Conservation (phyloP, 345 rosid species). For the Aquilaria yunnanensis region DNA sequence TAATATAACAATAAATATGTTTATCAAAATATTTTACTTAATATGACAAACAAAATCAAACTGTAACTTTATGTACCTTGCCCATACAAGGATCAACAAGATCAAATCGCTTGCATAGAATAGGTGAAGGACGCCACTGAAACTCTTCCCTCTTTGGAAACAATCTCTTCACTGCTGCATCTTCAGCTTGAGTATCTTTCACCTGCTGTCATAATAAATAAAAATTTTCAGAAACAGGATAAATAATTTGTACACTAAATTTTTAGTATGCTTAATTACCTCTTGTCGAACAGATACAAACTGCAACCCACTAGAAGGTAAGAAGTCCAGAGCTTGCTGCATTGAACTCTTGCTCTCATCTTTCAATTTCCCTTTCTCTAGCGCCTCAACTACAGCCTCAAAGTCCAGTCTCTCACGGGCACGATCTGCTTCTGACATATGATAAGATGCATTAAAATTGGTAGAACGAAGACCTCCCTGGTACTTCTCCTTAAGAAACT, state of each 20-base stretch:
- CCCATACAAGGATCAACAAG: conserved; percentile 93
- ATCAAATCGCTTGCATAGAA: conserved; percentile 97
- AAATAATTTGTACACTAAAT: conserved; percentile 13
- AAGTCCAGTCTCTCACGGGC: conserved; percentile 94
- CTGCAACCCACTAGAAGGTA: conserved; percentile 55
- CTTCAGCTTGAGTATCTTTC: conserved; percentile 43
- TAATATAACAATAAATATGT: too few relatives aligned
- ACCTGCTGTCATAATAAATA: conserved; percentile 38
- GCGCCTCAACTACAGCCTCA: conserved; percentile 93
- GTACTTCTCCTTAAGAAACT: conserved; percentile 84
- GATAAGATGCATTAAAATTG: conserved; percentile 39
- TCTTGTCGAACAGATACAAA: conserved; percentile 72
- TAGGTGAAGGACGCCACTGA: conserved; percentile 84
- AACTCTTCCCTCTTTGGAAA: conserved; percentile 89
- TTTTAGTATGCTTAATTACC: conserved; percentile 33
- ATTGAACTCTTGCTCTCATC: conserved; percentile 36
- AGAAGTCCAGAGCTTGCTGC: conserved; percentile 37
- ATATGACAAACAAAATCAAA: too few relatives aligned
- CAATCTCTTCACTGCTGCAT: conserved; percentile 27
- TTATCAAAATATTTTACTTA: too few relatives aligned
- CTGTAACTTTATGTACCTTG: conserved; percentile 43
- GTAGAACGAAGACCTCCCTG: conserved; percentile 82
- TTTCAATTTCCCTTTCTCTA: conserved; percentile 62
- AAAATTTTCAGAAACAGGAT: conserved; percentile 18
- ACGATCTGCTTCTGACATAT: conserved; percentile 86